Base-by-base conservation (phyloP, 1,139 yeast genomes). In the Candida pseudoviswanathii region DNA sequence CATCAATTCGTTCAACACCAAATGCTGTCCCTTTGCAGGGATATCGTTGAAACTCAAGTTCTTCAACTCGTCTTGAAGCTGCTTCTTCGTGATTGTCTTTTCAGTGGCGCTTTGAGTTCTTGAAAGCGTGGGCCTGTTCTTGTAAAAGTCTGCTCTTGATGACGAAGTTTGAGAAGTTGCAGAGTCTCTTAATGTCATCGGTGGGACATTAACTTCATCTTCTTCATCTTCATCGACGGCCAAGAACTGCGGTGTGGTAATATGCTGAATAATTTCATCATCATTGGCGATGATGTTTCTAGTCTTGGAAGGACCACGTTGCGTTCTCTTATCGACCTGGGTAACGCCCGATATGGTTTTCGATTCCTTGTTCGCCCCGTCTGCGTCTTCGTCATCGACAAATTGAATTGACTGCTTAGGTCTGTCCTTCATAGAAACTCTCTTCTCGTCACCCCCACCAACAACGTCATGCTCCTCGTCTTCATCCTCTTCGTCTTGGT, bases 1-100 rank as follows among this genome's bases (percentile, higher is more conserved):
- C 96, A 94, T 91, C 57, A 94, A 72, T 56, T 91, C 96, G 63
- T 94, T 92, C 55, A 94, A 71, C 45, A 94, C 86, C 45, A 92
- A 68, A 64, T 92, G 96, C 66, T 94, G 99, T 0, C 96, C 96
- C 57, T 85, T 82, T 3, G 97, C 95, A 0, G 98, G 96, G 24
- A 94, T 70, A 53, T 89, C 94, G 62, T 89, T 88, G 67, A 92
- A 92, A 1, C 87, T 80, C 61, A 68, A 71, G 57, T 63, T 75
- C 56, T 58, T 75, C 64, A 60, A 58, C 54, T 75, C 80, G 45
- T 70, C 70, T 56, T 71, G 73, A 42, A 75, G 58, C 48, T 74
- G 74, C 49, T 64, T 71, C 44, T 62, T 67, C 3, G 76, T 72
- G n/a, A 73, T 61, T 3, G 57, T 50, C 7, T 54, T 48, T 4